Evolutionary conservation across 2,329 filamentous ascomycete genomes (phyloP).

Genomic region (Beauveria australis): DNA sequence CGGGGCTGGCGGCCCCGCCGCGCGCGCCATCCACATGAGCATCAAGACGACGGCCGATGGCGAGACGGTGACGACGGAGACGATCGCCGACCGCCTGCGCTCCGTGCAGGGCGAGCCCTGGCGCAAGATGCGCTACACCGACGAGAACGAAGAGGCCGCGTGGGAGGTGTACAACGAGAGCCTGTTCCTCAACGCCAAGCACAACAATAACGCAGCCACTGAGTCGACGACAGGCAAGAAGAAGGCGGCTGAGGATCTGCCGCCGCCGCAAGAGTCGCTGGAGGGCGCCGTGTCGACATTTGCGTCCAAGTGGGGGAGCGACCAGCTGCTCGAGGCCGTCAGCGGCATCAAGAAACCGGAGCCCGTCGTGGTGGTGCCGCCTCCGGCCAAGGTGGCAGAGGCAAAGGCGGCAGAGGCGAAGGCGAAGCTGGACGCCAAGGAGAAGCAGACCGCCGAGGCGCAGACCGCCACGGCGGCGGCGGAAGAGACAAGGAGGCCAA

Average conservation of each 20-base stretch:
- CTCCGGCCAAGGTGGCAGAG: constrained; percentile 6
- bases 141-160: constrained; percentile 68
- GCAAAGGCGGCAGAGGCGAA: constrained; percentile 17
- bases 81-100: constrained; percentile 67
- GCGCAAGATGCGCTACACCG: constrained; percentile 69
- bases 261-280: constrained; percentile 16
- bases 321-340: constrained; percentile 37
- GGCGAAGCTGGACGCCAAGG: constrained; percentile 19
- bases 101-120: constrained; percentile 75
- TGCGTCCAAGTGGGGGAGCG: constrained; percentile 34
- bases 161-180: constrained; percentile 70
- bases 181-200: constrained; percentile 38
- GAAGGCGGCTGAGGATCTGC: constrained; percentile 7
- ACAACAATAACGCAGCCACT: background rate
- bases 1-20: constrained; percentile 36
- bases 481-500: constrained; percentile 22
- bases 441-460: constrained; percentile 12
- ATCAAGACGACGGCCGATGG: constrained; percentile 69
- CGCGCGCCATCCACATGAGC: constrained; percentile 77
- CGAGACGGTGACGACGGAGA: constrained; percentile 57
- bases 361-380: constrained; percentile 12
- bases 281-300: constrained; percentile 31
- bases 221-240: constrained; percentile 12
- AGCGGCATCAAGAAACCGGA: constrained; percentile 34
- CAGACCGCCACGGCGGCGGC: constrained; percentile 12